Conservation (phyloP, 2,329 filamentous ascomycete genomes). For the Chrysoporthe puriensis region DNA sequence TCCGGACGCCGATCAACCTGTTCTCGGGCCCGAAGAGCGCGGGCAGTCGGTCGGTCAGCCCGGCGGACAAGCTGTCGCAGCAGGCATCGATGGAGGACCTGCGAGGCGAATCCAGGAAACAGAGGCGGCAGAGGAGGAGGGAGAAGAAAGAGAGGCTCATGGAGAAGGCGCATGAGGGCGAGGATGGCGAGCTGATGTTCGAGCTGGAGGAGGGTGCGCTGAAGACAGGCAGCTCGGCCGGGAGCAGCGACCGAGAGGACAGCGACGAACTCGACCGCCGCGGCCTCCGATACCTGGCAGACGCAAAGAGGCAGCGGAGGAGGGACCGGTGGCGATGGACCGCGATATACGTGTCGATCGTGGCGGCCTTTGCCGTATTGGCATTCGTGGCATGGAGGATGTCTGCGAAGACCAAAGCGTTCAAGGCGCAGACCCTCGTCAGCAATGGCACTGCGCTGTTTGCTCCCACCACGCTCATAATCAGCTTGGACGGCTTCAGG, state of each 20-base stretch:
- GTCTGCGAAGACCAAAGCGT: constrained; percentile 47
- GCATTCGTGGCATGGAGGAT: constrained; percentile 63
- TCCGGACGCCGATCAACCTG: constrained; percentile 53
- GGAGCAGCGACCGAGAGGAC: constrained; percentile 64
- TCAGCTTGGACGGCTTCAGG: constrained; percentile 94
- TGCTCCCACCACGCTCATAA: constrained; percentile 86
- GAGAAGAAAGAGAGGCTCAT: constrained; percentile 58
- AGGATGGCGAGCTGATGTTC: constrained; percentile 80
- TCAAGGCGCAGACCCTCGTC: constrained; percentile 42
- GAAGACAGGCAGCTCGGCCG: constrained; percentile 67
- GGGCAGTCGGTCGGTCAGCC: constrained; percentile 42
- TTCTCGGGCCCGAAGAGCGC: constrained; percentile 46
- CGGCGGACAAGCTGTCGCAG: constrained; percentile 41
- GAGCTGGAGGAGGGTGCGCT: constrained; percentile 85
- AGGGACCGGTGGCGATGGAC: constrained; percentile 58
- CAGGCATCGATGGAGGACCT: constrained; percentile 51
- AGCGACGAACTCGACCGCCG: constrained; percentile 62
- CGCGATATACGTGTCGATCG: constrained; percentile 56
- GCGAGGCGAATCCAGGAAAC: constrained; percentile 52
- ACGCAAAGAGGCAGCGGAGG: constrained; percentile 52
- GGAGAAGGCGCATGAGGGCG: constrained; percentile 61
- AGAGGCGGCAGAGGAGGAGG: constrained; percentile 53
- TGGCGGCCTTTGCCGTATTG: constrained; percentile 59
- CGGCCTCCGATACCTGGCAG: constrained; percentile 52
- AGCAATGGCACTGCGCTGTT: constrained; percentile 90